Evolutionary conservation across 2,329 filamentous ascomycete genomes (phyloP), one percentile per base, ranked within the genome.

Genomic region (Monilinia polystroma): DNA sequence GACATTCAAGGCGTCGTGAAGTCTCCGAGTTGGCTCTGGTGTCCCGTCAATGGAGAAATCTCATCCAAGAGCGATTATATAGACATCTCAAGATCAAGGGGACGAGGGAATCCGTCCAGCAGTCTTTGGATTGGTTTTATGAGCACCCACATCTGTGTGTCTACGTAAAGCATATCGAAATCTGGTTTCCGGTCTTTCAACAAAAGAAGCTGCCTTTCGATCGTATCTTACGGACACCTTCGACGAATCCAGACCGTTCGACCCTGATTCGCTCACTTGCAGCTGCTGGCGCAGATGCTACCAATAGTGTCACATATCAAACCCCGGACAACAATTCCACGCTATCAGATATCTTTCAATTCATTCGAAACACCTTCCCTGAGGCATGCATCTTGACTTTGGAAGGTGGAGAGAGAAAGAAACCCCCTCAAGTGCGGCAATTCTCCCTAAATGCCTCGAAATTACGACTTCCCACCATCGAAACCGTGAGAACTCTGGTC

Each of bases 81-180:
- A 83, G 90, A 53, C 89, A 91, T 75, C 85, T 92, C 78, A 91
- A 92, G 77, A 80, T 92, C 72, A 90, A 91, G 78, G 90, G 88
- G 0, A 91, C 88, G 0, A 79, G 84, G 49, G 81, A 84, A n/a
- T 88, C 84, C 20, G 78, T 91, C 52, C 79, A 84, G 53, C 81
- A 86, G 58, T 85, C 88, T 8, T 80, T 84, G 69, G 70, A 79
- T 45, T 91, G 89, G 80, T 90, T 92, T 71, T 76, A 79, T 20
- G 71, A 77, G 12, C 82, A 87, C 68, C 79, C 82, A 38, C 85
- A 90, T 72, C 82, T 92, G 7, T 82, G 84, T 26, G 72, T 78
- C 11, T 86, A 91, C 71, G 86, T 92, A 68, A 87, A 87, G 70
- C 90, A 92, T 73, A 84, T 92, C 68, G 90, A 92, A 77, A 82